Conservation (phyloP, 306 rosid genomes). For the Quercus aquifolioides region DNA sequence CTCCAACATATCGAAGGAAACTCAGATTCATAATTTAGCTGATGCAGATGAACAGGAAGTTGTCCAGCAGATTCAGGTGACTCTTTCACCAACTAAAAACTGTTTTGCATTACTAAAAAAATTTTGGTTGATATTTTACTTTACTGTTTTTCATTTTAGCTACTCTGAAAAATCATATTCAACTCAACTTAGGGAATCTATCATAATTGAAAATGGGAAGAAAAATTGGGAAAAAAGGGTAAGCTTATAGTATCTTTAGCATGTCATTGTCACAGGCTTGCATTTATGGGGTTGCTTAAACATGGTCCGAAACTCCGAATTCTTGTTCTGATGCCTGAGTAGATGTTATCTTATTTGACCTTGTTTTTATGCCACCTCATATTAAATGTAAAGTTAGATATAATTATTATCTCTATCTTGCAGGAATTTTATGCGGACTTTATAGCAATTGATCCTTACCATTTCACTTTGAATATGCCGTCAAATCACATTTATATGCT, state of each 20-base stretch:
- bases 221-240: not conserved
- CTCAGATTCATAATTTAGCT: slow-evolving; percentile 83
- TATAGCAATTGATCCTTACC: no score
- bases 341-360: not conserved
- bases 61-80: slow-evolving; percentile 95
- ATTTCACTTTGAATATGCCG: slow-evolving; percentile 74
- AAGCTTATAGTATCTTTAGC: no score
- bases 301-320: no score
- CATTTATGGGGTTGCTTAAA: no score
- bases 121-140: not conserved
- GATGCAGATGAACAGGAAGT: slow-evolving; percentile 94
- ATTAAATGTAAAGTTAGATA: slow-evolving; percentile 25
- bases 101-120: not conserved
- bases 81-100: not conserved
- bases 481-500: slow-evolving; percentile 83
- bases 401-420: slow-evolving; percentile 31
- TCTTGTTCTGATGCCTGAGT: not conserved
- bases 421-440: slow-evolving; percentile 95
- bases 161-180: no score
- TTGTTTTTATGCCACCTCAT: not conserved
- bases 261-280: no score
- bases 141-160: not conserved
- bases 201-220: no score
- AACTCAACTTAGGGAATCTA: no score
- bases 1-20: slow-evolving; percentile 96